Base-by-base conservation (phyloP, 441 rosid genomes). In the Populus hybrid region DNA sequence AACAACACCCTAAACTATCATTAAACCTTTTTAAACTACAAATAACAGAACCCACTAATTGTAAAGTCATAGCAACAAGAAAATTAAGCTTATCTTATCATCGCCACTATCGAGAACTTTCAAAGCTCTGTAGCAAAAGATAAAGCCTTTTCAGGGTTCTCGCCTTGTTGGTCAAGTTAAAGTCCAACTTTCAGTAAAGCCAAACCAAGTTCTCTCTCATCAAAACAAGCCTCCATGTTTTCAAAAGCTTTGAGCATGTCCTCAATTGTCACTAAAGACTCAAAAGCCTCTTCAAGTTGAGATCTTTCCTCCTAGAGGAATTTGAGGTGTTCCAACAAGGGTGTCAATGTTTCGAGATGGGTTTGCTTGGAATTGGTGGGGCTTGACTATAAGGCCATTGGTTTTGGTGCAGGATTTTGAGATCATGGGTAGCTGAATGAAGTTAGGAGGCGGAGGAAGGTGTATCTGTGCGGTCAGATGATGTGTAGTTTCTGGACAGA, bases 131-230 rank as follows among this genome's bases (percentile, higher is more conserved):
- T 76, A 63, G 94, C 97, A 79, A 85, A 92, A 76, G 83, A 82
- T 6, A 95, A 69, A 75, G 90, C 82, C 86, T 79, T 88, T 82
- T 88, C 84, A 59, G 95, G 97, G 86, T 92, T 90, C 75, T 88
- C 92, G 84, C 93, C 97, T 84, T 94, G 92, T 32, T 86, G 93
- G 69, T 95, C 95, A 82, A 95, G 95, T 83, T 91, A 89, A 30
- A 94, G 90, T 57, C 97, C 99, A 74, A 94, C 24, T 81, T 94
- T 94, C 80, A 95, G 68, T 8, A 90, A 84, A 28, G 97, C 92
- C 84, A 92, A 79, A 26, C 93, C 98, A 35, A 95, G 89, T 76
- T 88, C 99, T 74, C 84, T 84, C 75, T 89, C 98, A 35, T 90
- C 86, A 81, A 91, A 94, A 42, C 83, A 83, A 21, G 87, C 75